phyloP scores from a whole-genome alignment of 2,329 filamentous ascomycete genomes.

The Clonostachys solani region DNA sequence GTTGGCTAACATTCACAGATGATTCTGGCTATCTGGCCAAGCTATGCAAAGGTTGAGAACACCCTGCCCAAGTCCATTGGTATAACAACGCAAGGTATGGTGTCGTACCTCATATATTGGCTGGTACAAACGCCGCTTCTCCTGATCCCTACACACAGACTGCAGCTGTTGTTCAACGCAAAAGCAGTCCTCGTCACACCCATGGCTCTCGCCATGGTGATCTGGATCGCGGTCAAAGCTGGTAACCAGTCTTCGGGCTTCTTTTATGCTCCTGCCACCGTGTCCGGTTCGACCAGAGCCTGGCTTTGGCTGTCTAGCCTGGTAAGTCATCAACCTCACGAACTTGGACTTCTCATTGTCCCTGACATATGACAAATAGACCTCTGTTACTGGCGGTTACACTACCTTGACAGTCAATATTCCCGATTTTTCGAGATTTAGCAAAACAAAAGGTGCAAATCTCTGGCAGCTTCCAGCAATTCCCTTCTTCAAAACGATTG shows the following conservation, averaged over 20 bases:
- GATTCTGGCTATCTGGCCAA: constrained; percentile 34
- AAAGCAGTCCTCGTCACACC: constrained; percentile 17
- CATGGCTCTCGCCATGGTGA: constrained; percentile 14
- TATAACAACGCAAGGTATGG: constrained; percentile 23
- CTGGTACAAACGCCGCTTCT: constrained; percentile 36
- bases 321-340: neutral
- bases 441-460: neutral
- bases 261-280: neutral
- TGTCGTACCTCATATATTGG: constrained; percentile 42
- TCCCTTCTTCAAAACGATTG: constrained; percentile 26
- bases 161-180: constrained; percentile 25
- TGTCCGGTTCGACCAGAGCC: neutral
- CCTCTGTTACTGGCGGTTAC: neutral
- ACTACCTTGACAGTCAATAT: neutral
- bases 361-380: neutral
- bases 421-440: neutral
- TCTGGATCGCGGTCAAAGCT: constrained; percentile 17
- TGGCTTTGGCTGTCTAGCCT: neutral
- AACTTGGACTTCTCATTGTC: neutral
- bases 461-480: constrained; percentile 25
- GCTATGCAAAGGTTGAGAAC: constrained; percentile 16
- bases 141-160: constrained; percentile 27
- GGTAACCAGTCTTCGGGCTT: neutral
- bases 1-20: neutral
- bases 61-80: constrained; percentile 2